These are phyloP conservation scores for Saccharomyces hybrid DNA, from an alignment of 1,139 yeast species.

Conservation along the genomic window DNA sequence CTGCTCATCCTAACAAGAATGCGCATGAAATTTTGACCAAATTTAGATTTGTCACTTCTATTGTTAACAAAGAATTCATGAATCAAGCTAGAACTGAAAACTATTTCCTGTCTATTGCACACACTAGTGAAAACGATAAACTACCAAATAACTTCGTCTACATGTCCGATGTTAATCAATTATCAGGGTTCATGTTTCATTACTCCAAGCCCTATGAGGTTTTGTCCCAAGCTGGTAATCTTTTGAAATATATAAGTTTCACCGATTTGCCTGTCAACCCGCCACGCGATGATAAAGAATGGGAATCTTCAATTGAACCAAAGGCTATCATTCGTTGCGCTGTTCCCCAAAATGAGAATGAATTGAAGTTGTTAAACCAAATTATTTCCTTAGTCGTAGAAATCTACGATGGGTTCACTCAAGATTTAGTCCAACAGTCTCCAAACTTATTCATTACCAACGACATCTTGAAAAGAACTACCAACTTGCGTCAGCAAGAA, in stretches of 20 bases:
- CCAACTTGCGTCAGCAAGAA: constrained; percentile 42
- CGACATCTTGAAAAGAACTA: constrained; percentile 70
- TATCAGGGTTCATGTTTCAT: constrained; percentile 57
- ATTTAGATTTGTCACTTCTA: constrained; percentile 63
- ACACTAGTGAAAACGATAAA: constrained; percentile 57
- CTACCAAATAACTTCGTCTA: constrained; percentile 72
- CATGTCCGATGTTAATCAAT: constrained; percentile 84
- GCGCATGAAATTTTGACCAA: constrained; percentile 20
- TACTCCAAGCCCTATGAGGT: constrained; percentile 42
- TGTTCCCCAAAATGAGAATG: constrained; percentile 19
- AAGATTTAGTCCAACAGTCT: constrained; percentile 29
- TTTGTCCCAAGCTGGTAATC: constrained; percentile 43
- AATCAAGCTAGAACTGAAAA: constrained; percentile 64
- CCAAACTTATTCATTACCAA: constrained; percentile 29
- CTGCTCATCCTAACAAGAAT: constrained; percentile 22
- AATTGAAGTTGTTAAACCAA: constrained; percentile 27
- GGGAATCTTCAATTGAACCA: constrained; percentile 41
- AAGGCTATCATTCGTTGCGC: constrained; percentile 32
- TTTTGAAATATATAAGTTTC: constrained; percentile 61
- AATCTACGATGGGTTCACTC: constrained; percentile 38
- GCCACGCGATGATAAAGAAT: constrained; percentile 43
- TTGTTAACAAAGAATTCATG: constrained; percentile 84
- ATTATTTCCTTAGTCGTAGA: constrained; percentile 31
- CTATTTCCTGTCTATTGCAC: constrained; percentile 79
- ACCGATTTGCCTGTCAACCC: constrained; percentile 73